Evolutionary conservation across 1,284 basidiomycete species (phyloP), one percentile per base, ranked within the genome.

Genomic region (Ganoderma boninense): DNA sequence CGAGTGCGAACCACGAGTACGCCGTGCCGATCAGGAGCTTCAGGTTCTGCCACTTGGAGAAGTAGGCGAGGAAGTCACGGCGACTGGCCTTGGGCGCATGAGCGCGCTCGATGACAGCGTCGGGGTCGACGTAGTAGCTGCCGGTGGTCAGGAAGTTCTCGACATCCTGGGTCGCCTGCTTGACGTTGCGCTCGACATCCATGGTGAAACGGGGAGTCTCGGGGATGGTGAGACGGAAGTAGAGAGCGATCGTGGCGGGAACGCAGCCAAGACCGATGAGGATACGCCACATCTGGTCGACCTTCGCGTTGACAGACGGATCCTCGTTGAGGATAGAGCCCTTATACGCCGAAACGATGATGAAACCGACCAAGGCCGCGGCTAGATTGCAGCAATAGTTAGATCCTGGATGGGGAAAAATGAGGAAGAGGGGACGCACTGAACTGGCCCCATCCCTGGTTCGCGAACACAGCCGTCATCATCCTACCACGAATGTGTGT

Each of bases 131-230:
- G 35, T 82, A 80, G 79, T 84, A 89, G 8, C 79, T 81, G 29
- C 85, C 85, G 40, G 84, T 86, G 54, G 86, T 84, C 69, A 95
- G 81, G 79, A 93, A 92, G 52, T 87, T 87, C 69, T 88, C 85
- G 73, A 93, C 92, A 77, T 95, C 92, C 68, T 87, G 82, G 10
- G 88, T 78, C 6, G 93, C 93, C 79, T 92, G 91, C 76, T 89
- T 85, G 72, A 95, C 87, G 82, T 96, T 95, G 67, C 93, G 89
- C 83, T 95, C 93, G 75, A 96, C 89, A 82, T 96, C 95, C 92
- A 96, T 94, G 67, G 94, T 96, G 87, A 93, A 97, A 73, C 95
- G 92, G 43, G 94, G 89, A 0, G 92, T 93, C 80, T 94, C 92
- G 16, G 92, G 91, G 72, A 94, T 92, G 23, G 91, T 93, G 18